phyloP scores from a whole-genome alignment of 2,329 filamentous ascomycete species.

The Colletotrichum endophyticum region DNA sequence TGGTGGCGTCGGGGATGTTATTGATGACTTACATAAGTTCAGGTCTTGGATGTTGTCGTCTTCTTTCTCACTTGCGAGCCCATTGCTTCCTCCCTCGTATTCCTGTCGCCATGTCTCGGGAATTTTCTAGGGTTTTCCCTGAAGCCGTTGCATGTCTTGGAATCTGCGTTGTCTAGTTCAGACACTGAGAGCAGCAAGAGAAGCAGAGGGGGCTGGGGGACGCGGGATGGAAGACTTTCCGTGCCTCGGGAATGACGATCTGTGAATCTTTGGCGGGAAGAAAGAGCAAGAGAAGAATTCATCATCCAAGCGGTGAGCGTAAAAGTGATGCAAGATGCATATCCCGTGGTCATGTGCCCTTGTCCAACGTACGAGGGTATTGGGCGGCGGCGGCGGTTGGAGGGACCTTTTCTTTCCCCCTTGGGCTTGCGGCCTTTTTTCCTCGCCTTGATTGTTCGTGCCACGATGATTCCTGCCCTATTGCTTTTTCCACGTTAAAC shows the following conservation, averaged over 20 bases:
- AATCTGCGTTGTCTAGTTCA: neutral
- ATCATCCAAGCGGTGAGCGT: constrained; percentile 11
- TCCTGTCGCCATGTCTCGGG: neutral
- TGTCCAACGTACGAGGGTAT: neutral
- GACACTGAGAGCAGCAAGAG: neutral
- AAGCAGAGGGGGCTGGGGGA: neutral
- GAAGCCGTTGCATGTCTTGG: neutral
- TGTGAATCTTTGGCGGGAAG: neutral
- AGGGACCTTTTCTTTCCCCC: neutral
- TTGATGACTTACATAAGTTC: constrained; percentile 3
- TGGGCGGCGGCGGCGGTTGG: neutral
- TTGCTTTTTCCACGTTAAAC: neutral
- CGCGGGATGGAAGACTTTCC: neutral
- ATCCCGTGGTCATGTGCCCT: constrained; percentile 12
- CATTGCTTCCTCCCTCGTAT: neutral
- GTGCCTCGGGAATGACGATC: neutral
- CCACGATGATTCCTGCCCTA: neutral
- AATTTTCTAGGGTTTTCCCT: neutral
- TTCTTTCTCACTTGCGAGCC: neutral
- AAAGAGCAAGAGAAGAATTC: neutral
- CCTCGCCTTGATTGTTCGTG: neutral
- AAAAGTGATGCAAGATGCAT: constrained; percentile 8
- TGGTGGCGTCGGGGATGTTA: constrained; percentile 1
- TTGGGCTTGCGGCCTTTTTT: neutral
- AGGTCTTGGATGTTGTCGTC: neutral